A percentile compares a stretch with the other conserved stretches of the same genome.
phyloP scores from a whole-genome alignment of 179 eudicot species.

The Pouteria campechiana region DNA sequence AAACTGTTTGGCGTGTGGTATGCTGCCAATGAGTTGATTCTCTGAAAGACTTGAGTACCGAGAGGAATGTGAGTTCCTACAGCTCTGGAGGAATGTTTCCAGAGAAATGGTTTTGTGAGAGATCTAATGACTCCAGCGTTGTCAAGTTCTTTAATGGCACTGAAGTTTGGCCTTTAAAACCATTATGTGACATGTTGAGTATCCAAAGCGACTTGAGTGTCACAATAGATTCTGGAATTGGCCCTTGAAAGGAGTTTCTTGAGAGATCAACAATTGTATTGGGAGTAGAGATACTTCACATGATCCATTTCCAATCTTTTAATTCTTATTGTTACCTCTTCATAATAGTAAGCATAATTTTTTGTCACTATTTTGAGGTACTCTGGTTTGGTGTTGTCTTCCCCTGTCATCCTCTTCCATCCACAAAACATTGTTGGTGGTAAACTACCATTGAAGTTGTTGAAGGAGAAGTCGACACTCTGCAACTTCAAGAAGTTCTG shows the following conservation, averaged over 20 bases:
- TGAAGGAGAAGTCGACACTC: background rate
- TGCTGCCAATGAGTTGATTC: too few relatives aligned
- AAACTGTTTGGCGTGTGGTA: too few relatives aligned
- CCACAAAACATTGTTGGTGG: background rate
- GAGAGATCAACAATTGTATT: conserved; percentile 43
- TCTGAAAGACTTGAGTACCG: too few relatives aligned
- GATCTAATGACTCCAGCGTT: conserved; percentile 35
- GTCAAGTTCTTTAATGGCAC: conserved; percentile 23
- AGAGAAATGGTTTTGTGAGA: too few relatives aligned
- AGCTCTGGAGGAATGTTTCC: too few relatives aligned
- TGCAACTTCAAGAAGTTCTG: background rate
- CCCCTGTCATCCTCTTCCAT: background rate
- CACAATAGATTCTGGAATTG: conserved; percentile 29
- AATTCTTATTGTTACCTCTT: conserved; percentile 20
- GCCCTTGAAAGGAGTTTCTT: conserved; percentile 27
- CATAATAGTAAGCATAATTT: conserved; percentile 17
- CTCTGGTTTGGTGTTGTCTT: background rate
- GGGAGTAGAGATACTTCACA: conserved; percentile 24
- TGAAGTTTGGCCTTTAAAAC: conserved; percentile 25
- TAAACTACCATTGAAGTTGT: background rate
- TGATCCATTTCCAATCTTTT: conserved; percentile 29
- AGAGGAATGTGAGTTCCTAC: too few relatives aligned
- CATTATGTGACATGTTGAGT: conserved; percentile 38
- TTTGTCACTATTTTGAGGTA: too few relatives aligned
- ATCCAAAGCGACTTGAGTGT: conserved; percentile 16